A percentile compares a stretch with the other conserved stretches of the same genome.
Evolutionary conservation across 1,139 yeast species (phyloP).

Genomic region (Zygosaccharomyces sapae): DNA sequence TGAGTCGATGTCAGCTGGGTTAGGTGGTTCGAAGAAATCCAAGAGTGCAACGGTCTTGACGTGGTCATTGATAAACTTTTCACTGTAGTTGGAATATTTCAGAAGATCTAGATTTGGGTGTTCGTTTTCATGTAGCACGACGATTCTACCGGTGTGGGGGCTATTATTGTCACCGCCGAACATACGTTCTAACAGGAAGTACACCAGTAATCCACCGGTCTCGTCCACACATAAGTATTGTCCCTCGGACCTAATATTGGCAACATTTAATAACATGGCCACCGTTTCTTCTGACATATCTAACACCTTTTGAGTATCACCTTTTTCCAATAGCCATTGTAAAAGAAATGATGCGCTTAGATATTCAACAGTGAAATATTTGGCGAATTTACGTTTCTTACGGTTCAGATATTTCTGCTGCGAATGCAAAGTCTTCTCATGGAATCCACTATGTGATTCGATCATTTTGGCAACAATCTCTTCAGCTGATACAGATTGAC

Average conservation of each 20-base stretch:
- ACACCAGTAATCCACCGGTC: conserved; percentile 79
- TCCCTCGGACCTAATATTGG: conserved; percentile 85
- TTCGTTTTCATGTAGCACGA: conserved; percentile 85
- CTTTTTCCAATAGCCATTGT: conserved; percentile 66
- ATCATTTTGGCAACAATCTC: conserved; percentile 77
- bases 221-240: conserved; percentile 84
- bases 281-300: conserved; percentile 82
- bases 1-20: conserved; percentile 44
- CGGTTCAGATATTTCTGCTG: conserved; percentile 89
- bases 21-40: conserved; percentile 74
- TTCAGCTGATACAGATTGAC: conserved; percentile 67
- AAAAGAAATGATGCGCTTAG: conserved; percentile 73
- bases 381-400: conserved; percentile 84
- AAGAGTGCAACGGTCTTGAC: conserved; percentile 71
- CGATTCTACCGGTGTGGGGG: conserved; percentile 52
- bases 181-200: conserved; percentile 87
- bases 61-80: conserved; percentile 48
- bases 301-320: conserved; percentile 67
- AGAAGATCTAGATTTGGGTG: conserved; percentile 78
- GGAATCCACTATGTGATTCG: conserved; percentile 79
- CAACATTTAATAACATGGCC: conserved; percentile 70
- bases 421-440: conserved; percentile 81
- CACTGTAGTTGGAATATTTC: conserved; percentile 59
- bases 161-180: conserved; percentile 45
- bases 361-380: conserved; percentile 78